Conservation (phyloP, 768 basidiomycete genomes). For the Pulveroboletus sp. region DNA sequence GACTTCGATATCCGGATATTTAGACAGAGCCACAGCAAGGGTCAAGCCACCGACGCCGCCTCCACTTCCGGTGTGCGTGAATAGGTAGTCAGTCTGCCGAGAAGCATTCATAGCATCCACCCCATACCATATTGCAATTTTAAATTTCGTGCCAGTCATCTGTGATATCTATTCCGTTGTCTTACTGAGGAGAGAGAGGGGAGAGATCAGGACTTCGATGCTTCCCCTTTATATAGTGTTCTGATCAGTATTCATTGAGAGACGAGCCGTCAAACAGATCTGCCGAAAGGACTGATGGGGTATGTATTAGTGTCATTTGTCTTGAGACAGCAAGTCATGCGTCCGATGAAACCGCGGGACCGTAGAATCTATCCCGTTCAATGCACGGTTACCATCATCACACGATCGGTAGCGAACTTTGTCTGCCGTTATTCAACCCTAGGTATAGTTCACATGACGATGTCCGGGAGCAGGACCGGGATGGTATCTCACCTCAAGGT, state of each 20-base stretch:
- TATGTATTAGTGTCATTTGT: not conserved
- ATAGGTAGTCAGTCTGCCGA: not conserved
- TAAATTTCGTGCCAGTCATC: constrained; percentile 23
- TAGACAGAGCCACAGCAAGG: constrained; percentile 33
- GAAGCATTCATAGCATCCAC: not conserved
- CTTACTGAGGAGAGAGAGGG: not conserved
- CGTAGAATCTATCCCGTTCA: too few relatives aligned
- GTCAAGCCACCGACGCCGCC: constrained; percentile 40
- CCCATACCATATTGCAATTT: constrained; percentile 26
- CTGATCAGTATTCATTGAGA: too few relatives aligned
- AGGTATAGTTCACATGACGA: not conserved
- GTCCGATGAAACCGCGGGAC: too few relatives aligned
- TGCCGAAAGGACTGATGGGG: not conserved
- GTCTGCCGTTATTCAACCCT: not conserved
- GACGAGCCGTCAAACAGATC: not conserved
- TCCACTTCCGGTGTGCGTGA: constrained; percentile 25
- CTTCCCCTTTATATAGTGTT: not conserved
- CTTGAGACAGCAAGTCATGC: constrained; percentile 4
- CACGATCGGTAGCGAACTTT: not conserved
- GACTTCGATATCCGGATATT: constrained; percentile 50
- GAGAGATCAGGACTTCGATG: not conserved
- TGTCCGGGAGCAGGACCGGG: too few relatives aligned
- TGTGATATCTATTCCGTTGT: not conserved
- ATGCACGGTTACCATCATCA: too few relatives aligned
- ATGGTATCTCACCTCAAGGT: too few relatives aligned